Evolutionary conservation across 2,329 filamentous ascomycete species (phyloP).

Genomic region (Aureobasidium uvarum): DNA sequence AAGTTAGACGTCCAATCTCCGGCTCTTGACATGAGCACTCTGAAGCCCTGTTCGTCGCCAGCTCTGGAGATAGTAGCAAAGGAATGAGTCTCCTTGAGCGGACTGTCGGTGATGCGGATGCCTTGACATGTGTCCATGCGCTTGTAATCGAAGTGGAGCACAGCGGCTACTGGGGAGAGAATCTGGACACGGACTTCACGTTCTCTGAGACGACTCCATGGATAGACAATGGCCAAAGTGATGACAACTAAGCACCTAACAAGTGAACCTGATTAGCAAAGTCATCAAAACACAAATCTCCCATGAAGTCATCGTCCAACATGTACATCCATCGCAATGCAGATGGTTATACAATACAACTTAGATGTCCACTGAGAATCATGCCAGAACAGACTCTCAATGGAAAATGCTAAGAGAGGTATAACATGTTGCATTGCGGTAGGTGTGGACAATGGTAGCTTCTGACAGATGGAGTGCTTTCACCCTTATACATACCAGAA

Average conservation of each 20-base stretch:
- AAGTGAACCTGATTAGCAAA: background rate
- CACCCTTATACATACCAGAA: conserved; percentile 55
- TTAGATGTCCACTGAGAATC: background rate
- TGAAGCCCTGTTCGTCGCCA: conserved; percentile 56
- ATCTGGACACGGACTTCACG: conserved; percentile 64
- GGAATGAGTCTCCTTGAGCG: conserved; percentile 69
- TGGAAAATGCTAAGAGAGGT: background rate
- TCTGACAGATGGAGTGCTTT: background rate
- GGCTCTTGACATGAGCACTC: conserved; percentile 67
- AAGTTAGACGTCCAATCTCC: conserved; percentile 70
- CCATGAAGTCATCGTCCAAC: background rate
- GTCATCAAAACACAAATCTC: background rate
- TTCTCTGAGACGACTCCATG: conserved; percentile 70
- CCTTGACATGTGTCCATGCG: conserved; percentile 36
- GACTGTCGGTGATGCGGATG: conserved; percentile 60
- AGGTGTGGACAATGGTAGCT: background rate
- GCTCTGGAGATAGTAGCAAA: conserved; percentile 71
- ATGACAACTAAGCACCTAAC: conserved; percentile 56
- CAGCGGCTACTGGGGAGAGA: conserved; percentile 69
- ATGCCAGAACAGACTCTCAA: background rate
- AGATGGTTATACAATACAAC: background rate
- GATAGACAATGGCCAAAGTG: conserved; percentile 64
- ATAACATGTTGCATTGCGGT: background rate
- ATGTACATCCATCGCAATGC: background rate
- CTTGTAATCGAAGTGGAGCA: conserved; percentile 67